These are phyloP conservation scores for Xanthoconium separans DNA, from an alignment of 1,284 basidiomycete species.

Conservation along the genomic window DNA sequence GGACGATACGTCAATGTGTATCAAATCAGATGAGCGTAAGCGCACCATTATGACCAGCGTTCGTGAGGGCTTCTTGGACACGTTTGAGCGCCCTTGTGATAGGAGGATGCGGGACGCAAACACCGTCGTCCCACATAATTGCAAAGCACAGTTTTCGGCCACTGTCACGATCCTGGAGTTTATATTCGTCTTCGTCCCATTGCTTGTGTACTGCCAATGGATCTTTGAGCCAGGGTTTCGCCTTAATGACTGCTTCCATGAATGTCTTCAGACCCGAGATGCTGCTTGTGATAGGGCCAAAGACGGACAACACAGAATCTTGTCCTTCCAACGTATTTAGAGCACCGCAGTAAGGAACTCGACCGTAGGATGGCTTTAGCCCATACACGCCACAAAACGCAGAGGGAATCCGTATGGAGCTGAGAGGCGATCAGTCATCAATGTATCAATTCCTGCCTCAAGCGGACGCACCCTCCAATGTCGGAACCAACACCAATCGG, in stretches of 20 bases:
- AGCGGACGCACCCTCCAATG: constrained; percentile 52
- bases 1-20: neutral
- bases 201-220: constrained; percentile 60
- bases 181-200: constrained; percentile 63
- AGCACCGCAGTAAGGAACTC: constrained; percentile 69
- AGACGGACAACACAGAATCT: constrained; percentile 66
- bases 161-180: constrained; percentile 54
- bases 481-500: constrained; percentile 69
- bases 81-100: constrained; percentile 62
- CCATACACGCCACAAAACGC: constrained; percentile 67
- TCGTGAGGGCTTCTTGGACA: constrained; percentile 55
- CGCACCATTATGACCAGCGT: constrained; percentile 66
- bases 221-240: constrained; percentile 68
- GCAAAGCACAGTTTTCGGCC: constrained; percentile 61
- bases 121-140: constrained; percentile 63
- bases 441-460: neutral
- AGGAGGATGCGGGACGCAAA: constrained; percentile 70
- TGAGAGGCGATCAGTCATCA: constrained; percentile 20
- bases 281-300: constrained; percentile 67
- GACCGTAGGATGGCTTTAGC: constrained; percentile 67
- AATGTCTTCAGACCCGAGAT: constrained; percentile 63
- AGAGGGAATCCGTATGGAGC: constrained; percentile 69
- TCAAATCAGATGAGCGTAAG: neutral
- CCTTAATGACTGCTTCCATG: constrained; percentile 54
- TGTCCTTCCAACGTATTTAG: constrained; percentile 67